Base-by-base conservation (phyloP, 495 filamentous ascomycete species). In the Daldinia vernicosa region DNA sequence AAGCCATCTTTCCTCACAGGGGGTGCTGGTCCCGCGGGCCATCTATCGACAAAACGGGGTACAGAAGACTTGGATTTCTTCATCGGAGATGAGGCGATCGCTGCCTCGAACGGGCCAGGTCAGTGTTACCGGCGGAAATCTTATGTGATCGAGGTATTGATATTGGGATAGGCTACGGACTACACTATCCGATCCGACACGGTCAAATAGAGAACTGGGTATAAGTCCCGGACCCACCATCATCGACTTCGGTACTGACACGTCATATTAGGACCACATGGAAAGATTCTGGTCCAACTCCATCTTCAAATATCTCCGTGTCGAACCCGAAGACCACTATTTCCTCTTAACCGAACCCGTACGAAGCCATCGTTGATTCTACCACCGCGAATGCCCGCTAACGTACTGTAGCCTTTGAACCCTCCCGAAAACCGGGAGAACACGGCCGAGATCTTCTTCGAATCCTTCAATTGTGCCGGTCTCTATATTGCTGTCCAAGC, bases 201-300 rank as follows among this genome's bases (percentile, higher is more conserved):
- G 95, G 95, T 59, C 96, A 98, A 82, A 91, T 99, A 75, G 95
- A 99, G 81, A 97, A 99, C 77, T 99, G 95, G 95, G 91, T 93
- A 81, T 43, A 82, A 37, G 22, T 35, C 33, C 33, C 51, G 24
- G 32, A 39, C 24, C 11, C 24, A 33, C 24, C 4, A 24, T 40
- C 27, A 12, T 43, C 14, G 6, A 33, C 51, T 45, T 50, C 15
- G 35, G 40, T 55, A 66, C 70, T 82, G 61, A 81, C 66, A 24
- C 51, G 22, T 22, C n/a, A 32, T 32, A 30, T 45, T 63, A 93
- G 91, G 95, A 99, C 79, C 91, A 96, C 71, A 99, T 99, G 95
- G 95, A 99, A 78, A 89, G 95, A 59, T 99, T 97, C 80, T 99
- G 95, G 95, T 98, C 96, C 53, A 98, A 97, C 82, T 98, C 96